Evolutionary conservation across 345 rosid genomes (phyloP), one percentile per base, ranked within the genome.

Genomic region (Punica granatum): DNA sequence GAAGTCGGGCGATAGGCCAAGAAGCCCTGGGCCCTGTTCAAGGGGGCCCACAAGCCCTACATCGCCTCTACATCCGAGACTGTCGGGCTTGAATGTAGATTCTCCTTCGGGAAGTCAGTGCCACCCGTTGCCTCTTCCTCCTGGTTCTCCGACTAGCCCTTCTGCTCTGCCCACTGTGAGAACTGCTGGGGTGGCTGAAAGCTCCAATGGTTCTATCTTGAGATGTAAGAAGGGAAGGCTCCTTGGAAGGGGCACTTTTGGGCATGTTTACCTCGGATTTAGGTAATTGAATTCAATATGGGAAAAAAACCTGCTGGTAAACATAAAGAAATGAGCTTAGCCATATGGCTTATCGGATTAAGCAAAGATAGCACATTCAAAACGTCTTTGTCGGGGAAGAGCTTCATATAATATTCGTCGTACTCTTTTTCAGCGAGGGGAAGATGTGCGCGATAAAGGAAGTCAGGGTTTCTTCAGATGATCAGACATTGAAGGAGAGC

Each of bases 401-500:
- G 4, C 6, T 56, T 26, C 30, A 13, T 56, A 56, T 46, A 77
- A 58, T 49, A 25, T 64, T 63, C 34, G 70, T 35, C 64, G 73
- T 37, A 35, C 64, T 33, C 69, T 56, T 73, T 69, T 59, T 73
- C 76, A 94, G 99, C 79, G 90, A 83, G 72, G 86, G 99, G 66
- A 85, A 88, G 64, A 86, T 94, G 90, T 94, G 97, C 77, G 99
- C 99, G 9, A 90, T 94, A 73, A 94, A 94, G 77, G 99, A 94
- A 87, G 99, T 90, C 68, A 83, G 66, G 74, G 86, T 89, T 75
- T 82, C 86, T 76, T 79, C 84, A 15, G 99, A 94, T 70, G 97
- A 94, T 75, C 86, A 78, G 77, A 67, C 86, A 30, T 90, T 91
- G 37, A 94, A 77, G 79, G 99, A 94, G 80, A 72, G 91, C 80